A percentile compares a stretch with the other conserved stretches of the same genome.
Conservation (phyloP, 75 land plant species). For the Selaginella moellendorffii region DNA sequence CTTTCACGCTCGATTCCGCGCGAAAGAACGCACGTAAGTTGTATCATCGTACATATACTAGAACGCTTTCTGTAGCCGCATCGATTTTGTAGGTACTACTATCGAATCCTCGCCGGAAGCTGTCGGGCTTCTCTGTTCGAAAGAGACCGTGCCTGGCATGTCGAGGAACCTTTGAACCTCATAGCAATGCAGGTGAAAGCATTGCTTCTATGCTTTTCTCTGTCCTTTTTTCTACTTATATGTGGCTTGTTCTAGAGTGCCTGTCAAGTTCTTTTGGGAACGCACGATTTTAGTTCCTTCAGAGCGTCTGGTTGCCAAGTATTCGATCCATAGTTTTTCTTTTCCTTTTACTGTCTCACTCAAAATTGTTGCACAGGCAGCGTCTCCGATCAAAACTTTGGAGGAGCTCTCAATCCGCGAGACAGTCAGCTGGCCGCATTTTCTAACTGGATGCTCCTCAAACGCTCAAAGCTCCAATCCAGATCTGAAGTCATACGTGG, state of each 20-base stretch:
- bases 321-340: not conserved
- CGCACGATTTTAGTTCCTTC: conserved; percentile 94
- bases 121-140: conserved; percentile 60
- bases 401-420: conserved; percentile 65
- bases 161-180: conserved; percentile 51
- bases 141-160: conserved; percentile 84
- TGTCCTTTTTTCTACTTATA: not conserved
- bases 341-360: not conserved
- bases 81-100: conserved; percentile 46
- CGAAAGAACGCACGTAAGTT: conserved; percentile 90
- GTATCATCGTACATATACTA: not conserved
- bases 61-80: not conserved
- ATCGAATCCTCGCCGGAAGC: conserved; percentile 63
- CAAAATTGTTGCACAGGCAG: conserved; percentile 38
- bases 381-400: conserved; percentile 66
- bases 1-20: conserved; percentile 85
- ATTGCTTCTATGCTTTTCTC: not conserved
- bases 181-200: conserved; percentile 51
- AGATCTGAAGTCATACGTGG: conserved; percentile 26
- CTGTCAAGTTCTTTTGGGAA: conserved; percentile 55
- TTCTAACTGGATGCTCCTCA: conserved; percentile 3
- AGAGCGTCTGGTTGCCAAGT: conserved; percentile 96
- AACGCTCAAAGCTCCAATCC: conserved; percentile 17
- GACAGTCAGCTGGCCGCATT: conserved; percentile 25
- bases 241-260: conserved; percentile 39